Conservation (phyloP, 495 filamentous ascomycete species). For the Cairneyella variabilis region DNA sequence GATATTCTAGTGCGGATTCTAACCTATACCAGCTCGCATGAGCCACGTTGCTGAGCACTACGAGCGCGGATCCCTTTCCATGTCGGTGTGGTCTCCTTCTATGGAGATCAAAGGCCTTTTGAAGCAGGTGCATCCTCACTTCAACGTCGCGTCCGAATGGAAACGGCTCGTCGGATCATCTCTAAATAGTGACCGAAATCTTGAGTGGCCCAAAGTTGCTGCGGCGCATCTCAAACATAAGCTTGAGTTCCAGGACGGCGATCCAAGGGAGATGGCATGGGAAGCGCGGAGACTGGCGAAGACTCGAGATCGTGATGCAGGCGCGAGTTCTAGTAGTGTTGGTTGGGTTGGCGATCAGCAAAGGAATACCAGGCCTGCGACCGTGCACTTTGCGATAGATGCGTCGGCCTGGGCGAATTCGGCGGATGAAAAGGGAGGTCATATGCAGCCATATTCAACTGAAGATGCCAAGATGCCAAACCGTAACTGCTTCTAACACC, state of each 20-base stretch:
- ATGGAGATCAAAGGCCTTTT: constrained; percentile 10
- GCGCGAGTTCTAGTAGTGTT: too few species aligned
- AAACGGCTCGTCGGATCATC: not conserved
- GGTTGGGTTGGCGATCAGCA: too few species aligned
- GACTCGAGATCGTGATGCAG: too few species aligned
- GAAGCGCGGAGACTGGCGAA: constrained; percentile 5
- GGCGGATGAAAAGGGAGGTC: too few species aligned
- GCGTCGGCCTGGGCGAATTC: too few species aligned
- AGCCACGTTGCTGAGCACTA: constrained; percentile 14
- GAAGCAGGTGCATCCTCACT: constrained; percentile 8
- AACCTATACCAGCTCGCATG: not conserved
- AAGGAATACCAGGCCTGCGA: too few species aligned
- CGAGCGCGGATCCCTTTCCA: constrained; percentile 2
- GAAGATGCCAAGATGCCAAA: too few species aligned
- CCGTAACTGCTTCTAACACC: too few species aligned
- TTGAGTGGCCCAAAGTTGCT: constrained; percentile 1
- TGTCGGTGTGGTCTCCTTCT: constrained; percentile 5
- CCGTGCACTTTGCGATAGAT: too few species aligned
- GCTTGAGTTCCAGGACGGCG: constrained; percentile 9
- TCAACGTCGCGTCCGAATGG: constrained; percentile 5
- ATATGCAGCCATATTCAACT: too few species aligned
- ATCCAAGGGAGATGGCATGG: not conserved
- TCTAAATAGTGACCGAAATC: not conserved
- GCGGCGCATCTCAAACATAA: constrained; percentile 1
- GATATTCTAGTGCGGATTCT: not conserved